phyloP scores from a whole-genome alignment of 805 yeast genomes.

The Saccharomycopsis selenospora region DNA sequence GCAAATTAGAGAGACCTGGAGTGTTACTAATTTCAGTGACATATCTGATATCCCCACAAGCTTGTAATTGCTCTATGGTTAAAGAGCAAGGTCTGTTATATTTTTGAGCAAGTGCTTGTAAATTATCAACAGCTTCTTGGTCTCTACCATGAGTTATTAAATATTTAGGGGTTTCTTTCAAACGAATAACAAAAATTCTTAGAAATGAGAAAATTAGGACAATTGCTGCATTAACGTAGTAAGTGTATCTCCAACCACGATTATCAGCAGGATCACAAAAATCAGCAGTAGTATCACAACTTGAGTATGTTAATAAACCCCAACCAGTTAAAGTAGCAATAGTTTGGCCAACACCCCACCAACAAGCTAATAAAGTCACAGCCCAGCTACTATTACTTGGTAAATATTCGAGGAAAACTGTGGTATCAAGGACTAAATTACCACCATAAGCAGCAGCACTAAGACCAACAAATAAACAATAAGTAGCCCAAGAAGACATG shows the following conservation, averaged over 20 bases:
- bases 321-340: slow-evolving; percentile 45
- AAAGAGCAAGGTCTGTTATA: slow-evolving; percentile 36
- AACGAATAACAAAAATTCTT: slow-evolving; percentile 37
- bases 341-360: slow-evolving; percentile 62
- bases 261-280: slow-evolving; percentile 40
- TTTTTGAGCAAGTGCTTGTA: slow-evolving; percentile 43
- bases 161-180: slow-evolving; percentile 52
- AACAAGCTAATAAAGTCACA: slow-evolving; percentile 46
- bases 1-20: slow-evolving; percentile 22
- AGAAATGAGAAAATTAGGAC: slow-evolving; percentile 42
- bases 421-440: slow-evolving; percentile 47
- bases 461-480: slow-evolving; percentile 41
- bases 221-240: slow-evolving; percentile 47
- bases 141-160: slow-evolving; percentile 46
- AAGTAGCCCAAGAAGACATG: slow-evolving; percentile 41
- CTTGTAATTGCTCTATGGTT: slow-evolving; percentile 41
- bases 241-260: slow-evolving; percentile 57
- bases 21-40: slow-evolving; percentile 20
- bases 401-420: slow-evolving; percentile 45
- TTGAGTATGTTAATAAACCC: slow-evolving; percentile 46
- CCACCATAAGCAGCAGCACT: slow-evolving; percentile 47
- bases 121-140: slow-evolving; percentile 37
- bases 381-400: slow-evolving; percentile 46
- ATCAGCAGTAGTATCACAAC: slow-evolving; percentile 38
- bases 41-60: slow-evolving; percentile 35